Percentiles rank a stretch among this genome's conserved stretches.
Evolutionary conservation across 257 asterid genomes (phyloP).

Genomic region (Capsicum pubescens): DNA sequence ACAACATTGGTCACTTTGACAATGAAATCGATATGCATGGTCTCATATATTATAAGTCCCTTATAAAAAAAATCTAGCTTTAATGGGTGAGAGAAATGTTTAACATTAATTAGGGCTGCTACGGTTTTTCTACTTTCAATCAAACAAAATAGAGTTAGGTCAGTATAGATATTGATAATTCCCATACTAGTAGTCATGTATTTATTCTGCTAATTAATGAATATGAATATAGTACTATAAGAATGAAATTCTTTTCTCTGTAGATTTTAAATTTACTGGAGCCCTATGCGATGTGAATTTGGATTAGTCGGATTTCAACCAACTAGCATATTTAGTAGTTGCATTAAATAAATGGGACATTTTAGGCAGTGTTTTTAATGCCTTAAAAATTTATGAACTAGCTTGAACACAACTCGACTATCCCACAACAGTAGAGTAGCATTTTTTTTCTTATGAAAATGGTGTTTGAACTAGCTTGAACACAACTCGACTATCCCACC

Average conservation of each 20-base stretch:
- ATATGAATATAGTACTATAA: not conserved
- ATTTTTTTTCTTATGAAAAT: no score
- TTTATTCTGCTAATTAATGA: not conserved
- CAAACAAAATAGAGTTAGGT: not conserved
- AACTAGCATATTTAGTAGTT: no score
- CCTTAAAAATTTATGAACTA: no score
- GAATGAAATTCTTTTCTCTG: no score
- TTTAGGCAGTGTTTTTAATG: no score
- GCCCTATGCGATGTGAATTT: no score
- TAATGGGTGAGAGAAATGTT: not conserved
- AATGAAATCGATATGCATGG: constrained; percentile 67
- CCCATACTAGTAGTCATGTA: not conserved
- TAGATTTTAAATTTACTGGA: no score
- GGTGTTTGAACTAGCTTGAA: no score
- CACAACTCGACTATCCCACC: not conserved
- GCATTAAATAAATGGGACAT: no score
- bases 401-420: no score
- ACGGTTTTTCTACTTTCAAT: not conserved
- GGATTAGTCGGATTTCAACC: no score
- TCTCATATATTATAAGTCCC: constrained; percentile 29
- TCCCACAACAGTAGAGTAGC: no score
- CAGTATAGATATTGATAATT: not conserved
- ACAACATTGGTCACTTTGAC: constrained; percentile 73
- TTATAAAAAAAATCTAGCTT: not conserved
- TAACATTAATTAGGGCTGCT: not conserved